A percentile compares a stretch with the other conserved stretches of the same genome.
Conservation (phyloP, 1,284 basidiomycete species). For the Heterobasidion irregulare region DNA sequence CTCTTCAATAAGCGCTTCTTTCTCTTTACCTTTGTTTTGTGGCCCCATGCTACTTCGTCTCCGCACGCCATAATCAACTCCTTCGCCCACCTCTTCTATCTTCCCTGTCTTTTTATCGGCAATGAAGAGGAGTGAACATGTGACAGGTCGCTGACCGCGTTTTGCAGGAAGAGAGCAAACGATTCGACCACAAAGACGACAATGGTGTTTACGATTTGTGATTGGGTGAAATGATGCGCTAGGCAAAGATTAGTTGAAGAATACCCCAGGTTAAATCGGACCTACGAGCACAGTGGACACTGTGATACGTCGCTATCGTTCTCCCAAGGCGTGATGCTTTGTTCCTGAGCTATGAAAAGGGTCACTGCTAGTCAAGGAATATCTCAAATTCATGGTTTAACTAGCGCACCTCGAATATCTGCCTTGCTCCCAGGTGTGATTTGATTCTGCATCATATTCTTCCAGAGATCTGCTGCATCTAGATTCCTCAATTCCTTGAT, state of each 20-base stretch:
- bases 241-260: background rate
- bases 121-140: conserved; percentile 75
- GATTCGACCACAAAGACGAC: conserved; percentile 88
- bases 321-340: conserved; percentile 93
- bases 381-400: conserved; percentile 18
- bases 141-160: conserved; percentile 54
- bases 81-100: conserved; percentile 82
- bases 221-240: conserved; percentile 83
- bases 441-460: conserved; percentile 41
- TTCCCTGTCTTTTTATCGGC: conserved; percentile 66
- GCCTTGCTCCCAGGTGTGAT: conserved; percentile 32
- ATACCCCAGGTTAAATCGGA: conserved; percentile 10
- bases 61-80: conserved; percentile 78
- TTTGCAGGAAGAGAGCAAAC: conserved; percentile 88
- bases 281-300: conserved; percentile 84
- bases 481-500: conserved; percentile 42
- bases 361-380: conserved; percentile 8
- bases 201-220: conserved; percentile 94
- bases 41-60: conserved; percentile 25
- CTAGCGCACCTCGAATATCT: conserved; percentile 43
- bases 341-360: conserved; percentile 61
- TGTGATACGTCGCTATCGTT: conserved; percentile 68
- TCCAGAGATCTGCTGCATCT: conserved; percentile 56
- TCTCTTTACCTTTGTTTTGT: conserved; percentile 22
- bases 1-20: conserved; percentile 46